Evolutionary conservation across 805 yeast species (phyloP).

Genomic region (Torulaspora microellipsoides): DNA sequence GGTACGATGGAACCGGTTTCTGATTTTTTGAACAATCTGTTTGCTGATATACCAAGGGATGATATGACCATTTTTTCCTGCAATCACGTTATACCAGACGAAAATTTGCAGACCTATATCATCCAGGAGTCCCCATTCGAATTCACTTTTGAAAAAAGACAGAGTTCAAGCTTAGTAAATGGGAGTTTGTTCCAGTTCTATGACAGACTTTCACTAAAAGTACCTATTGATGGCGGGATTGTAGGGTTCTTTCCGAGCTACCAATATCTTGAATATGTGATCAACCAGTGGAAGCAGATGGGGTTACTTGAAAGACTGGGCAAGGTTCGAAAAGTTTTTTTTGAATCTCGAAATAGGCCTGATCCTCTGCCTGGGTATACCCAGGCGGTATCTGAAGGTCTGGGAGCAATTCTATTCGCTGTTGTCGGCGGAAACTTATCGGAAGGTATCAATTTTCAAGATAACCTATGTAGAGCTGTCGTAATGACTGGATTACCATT

Average conservation of each 20-base stretch:
- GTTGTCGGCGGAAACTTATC: conserved; percentile 92
- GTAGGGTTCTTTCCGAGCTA: conserved; percentile 87
- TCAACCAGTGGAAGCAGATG: conserved; percentile 47
- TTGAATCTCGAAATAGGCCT: conserved; percentile 52
- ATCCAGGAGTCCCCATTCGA: conserved; percentile 44
- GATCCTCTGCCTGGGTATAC: conserved; percentile 49
- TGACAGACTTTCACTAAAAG: conserved; percentile 21
- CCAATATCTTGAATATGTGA: conserved; percentile 53
- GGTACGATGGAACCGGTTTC: conserved; percentile 90
- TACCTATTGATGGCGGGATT: conserved; percentile 61
- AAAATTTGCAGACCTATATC: conserved; percentile 59
- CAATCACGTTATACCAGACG: conserved; percentile 76
- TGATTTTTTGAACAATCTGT: conserved; percentile 63
- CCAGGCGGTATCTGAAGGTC: conserved; percentile 32
- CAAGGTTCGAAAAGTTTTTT: conserved; percentile 44
- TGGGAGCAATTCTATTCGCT: conserved; percentile 68
- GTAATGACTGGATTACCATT: conserved; percentile 85
- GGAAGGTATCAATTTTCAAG: conserved; percentile 90
- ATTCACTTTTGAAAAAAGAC: conserved; percentile 66
- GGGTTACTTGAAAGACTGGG: conserved; percentile 35
- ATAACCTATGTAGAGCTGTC: conserved; percentile 81
- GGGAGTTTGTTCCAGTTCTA: conserved; percentile 41
- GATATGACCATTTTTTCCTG: conserved; percentile 59
- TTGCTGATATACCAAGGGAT: conserved; percentile 48
- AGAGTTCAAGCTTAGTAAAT: conserved; percentile 41